Conservation (phyloP, 2,329 filamentous ascomycete genomes). For the Colletotrichum siamense region DNA sequence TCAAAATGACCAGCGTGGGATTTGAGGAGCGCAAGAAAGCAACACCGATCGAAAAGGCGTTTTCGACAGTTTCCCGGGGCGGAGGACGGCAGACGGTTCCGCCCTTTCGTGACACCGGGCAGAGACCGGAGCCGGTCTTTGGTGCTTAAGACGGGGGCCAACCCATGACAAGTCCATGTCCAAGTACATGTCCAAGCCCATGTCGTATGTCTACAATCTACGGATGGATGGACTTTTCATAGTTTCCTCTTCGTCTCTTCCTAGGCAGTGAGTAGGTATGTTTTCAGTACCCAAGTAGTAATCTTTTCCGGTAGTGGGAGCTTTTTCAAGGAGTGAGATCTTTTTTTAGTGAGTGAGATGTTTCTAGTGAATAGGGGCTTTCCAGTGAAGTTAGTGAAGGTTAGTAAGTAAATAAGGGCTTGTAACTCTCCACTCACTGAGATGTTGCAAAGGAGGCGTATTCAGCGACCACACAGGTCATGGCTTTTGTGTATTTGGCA, state of each 20-base stretch:
- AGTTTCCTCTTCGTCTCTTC: too few species aligned
- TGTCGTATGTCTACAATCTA: background rate
- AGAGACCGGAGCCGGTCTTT: background rate
- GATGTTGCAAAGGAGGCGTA: background rate
- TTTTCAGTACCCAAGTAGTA: rapidly evolving
- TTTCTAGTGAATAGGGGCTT: background rate
- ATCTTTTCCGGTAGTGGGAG: too few species aligned
- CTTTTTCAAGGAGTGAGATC: too few species aligned
- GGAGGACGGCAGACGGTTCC: background rate
- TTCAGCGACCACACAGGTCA: rapidly evolving
- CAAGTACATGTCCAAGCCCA: background rate
- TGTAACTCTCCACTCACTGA: background rate
- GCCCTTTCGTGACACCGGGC: background rate
- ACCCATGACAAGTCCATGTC: background rate
- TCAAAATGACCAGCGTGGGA: background rate
- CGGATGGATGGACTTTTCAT: background rate
- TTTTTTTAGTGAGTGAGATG: too few species aligned
- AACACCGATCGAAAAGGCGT: background rate
- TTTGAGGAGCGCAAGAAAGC: background rate
- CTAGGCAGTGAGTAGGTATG: background rate
- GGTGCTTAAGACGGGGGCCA: background rate
- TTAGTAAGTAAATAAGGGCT: background rate
- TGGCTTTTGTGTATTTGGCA: background rate
- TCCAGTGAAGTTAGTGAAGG: background rate
- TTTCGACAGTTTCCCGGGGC: background rate